phyloP scores from a whole-genome alignment of 176 grass and related monocot genomes.

The Melocanna baccifera region DNA sequence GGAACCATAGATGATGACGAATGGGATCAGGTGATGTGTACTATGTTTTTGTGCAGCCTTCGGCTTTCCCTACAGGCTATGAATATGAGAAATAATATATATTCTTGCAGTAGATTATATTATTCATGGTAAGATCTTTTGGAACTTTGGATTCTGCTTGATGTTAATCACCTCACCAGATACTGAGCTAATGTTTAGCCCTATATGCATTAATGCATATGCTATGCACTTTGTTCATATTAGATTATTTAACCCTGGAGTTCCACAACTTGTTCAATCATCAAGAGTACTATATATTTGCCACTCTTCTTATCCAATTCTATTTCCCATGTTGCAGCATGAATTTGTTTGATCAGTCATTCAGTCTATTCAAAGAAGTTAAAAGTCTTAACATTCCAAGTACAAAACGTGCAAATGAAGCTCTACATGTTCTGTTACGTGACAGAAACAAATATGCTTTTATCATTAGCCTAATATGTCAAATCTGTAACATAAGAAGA shows the following conservation, averaged over 20 bases:
- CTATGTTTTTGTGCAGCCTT: constrained; percentile 24
- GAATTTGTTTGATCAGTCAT: background rate
- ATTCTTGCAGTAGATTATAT: constrained; percentile 14
- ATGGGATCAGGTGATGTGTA: constrained; percentile 86
- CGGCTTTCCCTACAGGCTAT: constrained; percentile 3
- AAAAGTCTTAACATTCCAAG: background rate
- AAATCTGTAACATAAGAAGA: background rate
- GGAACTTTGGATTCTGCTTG: constrained; percentile 23
- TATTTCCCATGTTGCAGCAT: constrained; percentile 11
- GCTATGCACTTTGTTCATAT: background rate
- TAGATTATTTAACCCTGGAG: background rate
- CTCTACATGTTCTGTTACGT: background rate
- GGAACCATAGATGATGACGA: constrained; percentile 88
- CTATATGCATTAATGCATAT: constrained; percentile 14
- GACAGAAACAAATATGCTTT: constrained; percentile 22
- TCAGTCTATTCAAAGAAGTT: constrained; percentile 5
- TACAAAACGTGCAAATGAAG: background rate
- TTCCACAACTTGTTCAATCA: background rate
- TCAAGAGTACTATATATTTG: background rate
- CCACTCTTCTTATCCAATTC: background rate
- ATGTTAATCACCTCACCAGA: constrained; percentile 3
- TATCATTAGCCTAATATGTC: constrained; percentile 4
- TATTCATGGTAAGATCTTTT: constrained; percentile 5
- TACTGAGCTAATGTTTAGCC: background rate
- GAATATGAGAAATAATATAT: background rate